A percentile compares a stretch with the other conserved stretches of the same genome.
Conservation (phyloP, 2,329 filamentous ascomycete genomes). For the Dothidotthia symphoricarpi region DNA sequence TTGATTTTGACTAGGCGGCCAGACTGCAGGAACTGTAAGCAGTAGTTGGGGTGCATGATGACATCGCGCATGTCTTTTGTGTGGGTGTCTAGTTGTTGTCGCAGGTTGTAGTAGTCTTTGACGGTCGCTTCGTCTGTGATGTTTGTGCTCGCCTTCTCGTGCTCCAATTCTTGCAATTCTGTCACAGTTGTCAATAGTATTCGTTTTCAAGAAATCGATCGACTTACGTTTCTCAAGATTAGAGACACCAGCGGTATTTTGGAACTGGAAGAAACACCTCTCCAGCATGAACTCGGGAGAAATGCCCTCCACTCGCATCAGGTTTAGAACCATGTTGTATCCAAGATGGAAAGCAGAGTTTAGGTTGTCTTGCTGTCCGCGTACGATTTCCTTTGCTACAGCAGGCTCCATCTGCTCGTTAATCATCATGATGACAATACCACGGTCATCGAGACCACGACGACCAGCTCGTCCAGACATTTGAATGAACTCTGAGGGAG, state of each 20-base stretch:
- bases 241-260: slow-evolving; percentile 86
- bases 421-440: slow-evolving; percentile 99
- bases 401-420: slow-evolving; percentile 93
- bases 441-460: slow-evolving; percentile 93
- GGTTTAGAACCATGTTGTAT: slow-evolving; percentile 98
- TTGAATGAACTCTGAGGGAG: slow-evolving; percentile 94
- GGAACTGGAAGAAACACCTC: slow-evolving; percentile 96
- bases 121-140: slow-evolving; percentile 86
- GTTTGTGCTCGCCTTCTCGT: slow-evolving; percentile 66
- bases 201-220: not conserved
- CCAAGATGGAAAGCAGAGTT: slow-evolving; percentile 97
- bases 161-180: slow-evolving; percentile 75
- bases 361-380: slow-evolving; percentile 92
- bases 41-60: slow-evolving; percentile 88
- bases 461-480: slow-evolving; percentile 98
- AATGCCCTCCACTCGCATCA: slow-evolving; percentile 97
- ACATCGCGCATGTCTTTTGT: slow-evolving; percentile 87
- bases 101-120: slow-evolving; percentile 89
- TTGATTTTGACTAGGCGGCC: slow-evolving; percentile 88
- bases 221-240: slow-evolving; percentile 66
- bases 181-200: slow-evolving; percentile 4
- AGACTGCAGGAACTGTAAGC: slow-evolving; percentile 76
- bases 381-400: slow-evolving; percentile 91
- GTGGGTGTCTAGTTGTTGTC: slow-evolving; percentile 79
- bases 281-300: slow-evolving; percentile 99